Conservation (phyloP, 2,329 filamentous ascomycete species). For the Myriosclerotinia duriaeana region DNA sequence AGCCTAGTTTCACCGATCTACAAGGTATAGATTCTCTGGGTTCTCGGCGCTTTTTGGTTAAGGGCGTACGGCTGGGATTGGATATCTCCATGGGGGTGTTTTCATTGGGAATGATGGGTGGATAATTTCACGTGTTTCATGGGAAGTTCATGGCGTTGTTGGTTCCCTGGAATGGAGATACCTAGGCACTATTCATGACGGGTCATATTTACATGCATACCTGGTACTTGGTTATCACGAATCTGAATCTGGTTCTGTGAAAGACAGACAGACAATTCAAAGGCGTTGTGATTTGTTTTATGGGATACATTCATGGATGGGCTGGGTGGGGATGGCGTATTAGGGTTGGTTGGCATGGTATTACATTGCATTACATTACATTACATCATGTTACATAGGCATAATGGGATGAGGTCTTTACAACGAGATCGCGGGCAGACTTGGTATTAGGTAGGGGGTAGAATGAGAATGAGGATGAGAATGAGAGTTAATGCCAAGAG, state of each 20-base stretch:
- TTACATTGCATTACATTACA: neutral
- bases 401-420: no score
- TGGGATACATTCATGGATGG: neutral
- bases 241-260: neutral
- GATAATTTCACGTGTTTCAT: neutral
- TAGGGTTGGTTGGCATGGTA: neutral
- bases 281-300: neutral
- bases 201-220: neutral
- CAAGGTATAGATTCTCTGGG: neutral
- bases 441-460: no score
- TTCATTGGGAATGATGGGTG: neutral
- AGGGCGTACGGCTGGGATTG: neutral
- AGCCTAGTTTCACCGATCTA: neutral
- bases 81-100: neutral
- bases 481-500: no score
- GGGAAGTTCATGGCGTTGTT: neutral
- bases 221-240: neutral
- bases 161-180: neutral
- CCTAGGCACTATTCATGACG: neutral
- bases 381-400: no score
- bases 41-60: neutral
- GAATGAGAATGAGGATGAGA: no score
- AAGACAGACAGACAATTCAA: neutral
- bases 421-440: no score
- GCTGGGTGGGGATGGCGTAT: neutral